These are phyloP conservation scores for Danielozyma ontarioensis DNA, from an alignment of 805 yeast genomes.

Conservation along the genomic window DNA sequence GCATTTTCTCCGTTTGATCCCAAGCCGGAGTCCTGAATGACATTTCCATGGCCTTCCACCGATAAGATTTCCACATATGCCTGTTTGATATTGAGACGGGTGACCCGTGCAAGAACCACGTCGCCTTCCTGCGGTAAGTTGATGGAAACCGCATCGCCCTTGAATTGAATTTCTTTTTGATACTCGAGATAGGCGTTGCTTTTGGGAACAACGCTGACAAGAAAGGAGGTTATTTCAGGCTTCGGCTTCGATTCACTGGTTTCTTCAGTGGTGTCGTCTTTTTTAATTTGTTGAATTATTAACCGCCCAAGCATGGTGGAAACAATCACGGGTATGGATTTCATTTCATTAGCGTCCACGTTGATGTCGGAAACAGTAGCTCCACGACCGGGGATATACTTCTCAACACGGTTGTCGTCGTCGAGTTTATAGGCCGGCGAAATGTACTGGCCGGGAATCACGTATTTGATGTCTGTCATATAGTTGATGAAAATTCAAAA, in stretches of 20 bases:
- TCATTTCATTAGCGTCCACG: conserved; percentile 22
- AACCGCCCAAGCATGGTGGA: conserved; percentile 65
- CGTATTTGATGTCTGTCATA: conserved; percentile 8
- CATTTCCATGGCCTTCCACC: conserved; percentile 58
- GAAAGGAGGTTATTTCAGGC: conserved; percentile 13
- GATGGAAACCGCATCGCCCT: conserved; percentile 25
- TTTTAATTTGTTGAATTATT: conserved; percentile 18
- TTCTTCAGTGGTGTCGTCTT: conserved; percentile 10
- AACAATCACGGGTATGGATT: conserved; percentile 38
- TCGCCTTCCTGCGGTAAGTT: conserved; percentile 81
- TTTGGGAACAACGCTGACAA: conserved; percentile 28
- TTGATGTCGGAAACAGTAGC: conserved; percentile 46
- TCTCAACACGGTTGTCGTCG: conserved; percentile 24
- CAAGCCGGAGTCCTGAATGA: conserved; percentile 57
- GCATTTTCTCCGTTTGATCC: conserved; percentile 50
- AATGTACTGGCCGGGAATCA: conserved; percentile 72
- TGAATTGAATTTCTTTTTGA: conserved; percentile 11
- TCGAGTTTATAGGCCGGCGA: conserved; percentile 47
- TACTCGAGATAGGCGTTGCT: conserved; percentile 20
- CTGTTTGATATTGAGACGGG: conserved; percentile 60
- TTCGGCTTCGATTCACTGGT: conserved; percentile 7
- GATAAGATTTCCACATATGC: conserved; percentile 71
- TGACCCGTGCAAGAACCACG: conserved; percentile 70
- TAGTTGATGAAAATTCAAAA: conserved; percentile 5
- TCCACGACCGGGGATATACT: conserved; percentile 63